Conservation (phyloP, 2,329 filamentous ascomycete species). For the Talaromyces funiculosus region DNA sequence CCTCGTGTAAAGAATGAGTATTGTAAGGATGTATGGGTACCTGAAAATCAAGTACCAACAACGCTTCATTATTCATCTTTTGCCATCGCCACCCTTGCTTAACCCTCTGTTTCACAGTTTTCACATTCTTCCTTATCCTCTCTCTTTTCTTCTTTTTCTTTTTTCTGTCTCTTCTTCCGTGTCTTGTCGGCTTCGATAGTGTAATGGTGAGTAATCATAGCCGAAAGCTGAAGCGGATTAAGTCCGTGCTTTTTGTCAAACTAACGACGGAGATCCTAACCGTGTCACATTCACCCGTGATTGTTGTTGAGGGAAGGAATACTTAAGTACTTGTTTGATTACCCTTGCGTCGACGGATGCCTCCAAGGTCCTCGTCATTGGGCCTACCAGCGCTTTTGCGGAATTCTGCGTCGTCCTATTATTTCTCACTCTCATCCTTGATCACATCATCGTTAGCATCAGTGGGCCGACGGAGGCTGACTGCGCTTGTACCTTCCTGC, state of each 20-base stretch:
- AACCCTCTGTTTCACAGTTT: neutral
- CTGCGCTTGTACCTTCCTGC: neutral
- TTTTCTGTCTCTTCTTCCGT: neutral
- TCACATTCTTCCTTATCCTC: neutral
- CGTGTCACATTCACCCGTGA: neutral
- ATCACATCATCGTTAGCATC: neutral
- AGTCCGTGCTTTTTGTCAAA: neutral
- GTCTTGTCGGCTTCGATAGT: neutral
- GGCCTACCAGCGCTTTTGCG: neutral
- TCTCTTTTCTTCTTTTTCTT: neutral
- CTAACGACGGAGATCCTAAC: neutral
- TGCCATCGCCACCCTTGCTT: neutral
- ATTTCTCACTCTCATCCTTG: neutral
- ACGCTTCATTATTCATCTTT: neutral
- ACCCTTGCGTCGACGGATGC: slow-evolving; percentile 22
- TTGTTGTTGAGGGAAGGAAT: neutral
- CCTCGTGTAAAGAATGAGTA: neutral
- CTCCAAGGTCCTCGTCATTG: slow-evolving; percentile 32
- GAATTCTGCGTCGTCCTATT: no score
- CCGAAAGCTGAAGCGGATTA: neutral
- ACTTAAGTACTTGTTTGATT: neutral
- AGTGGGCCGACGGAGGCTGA: neutral
- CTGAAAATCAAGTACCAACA: neutral
- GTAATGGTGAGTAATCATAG: no score
- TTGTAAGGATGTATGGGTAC: neutral